Evolutionary conservation across 345 rosid species (phyloP), one percentile per base, ranked within the genome.

Genomic region (Pistacia integerrima): DNA sequence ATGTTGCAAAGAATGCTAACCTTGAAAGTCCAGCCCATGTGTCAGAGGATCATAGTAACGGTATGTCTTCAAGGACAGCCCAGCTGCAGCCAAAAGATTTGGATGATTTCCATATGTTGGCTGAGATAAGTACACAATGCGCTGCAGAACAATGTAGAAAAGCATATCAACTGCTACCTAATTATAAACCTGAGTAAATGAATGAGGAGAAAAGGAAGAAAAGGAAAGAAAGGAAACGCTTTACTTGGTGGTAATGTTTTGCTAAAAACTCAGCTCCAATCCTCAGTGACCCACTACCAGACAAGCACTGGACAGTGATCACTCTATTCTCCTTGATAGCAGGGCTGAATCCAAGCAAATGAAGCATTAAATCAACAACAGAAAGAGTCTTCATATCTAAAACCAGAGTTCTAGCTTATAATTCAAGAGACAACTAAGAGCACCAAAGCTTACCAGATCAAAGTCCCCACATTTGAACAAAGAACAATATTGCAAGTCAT

Each of bases 251-350:
- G 84, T 92, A 84, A 77, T 93, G 98, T 67, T 80, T 88, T 11
- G 92, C 92, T 72, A 93, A 80, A 87, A 95, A 93, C 80, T 95
- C 99, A 82, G 88, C 96, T 78, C 99, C 99, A 71, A 92, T 97
- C 86, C 99, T 90, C 77, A 92, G 69, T 0, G 98, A 93, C 83
- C 99, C 99, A 73, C 97, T 93, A 61, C 97, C 99, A 76, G 99
- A 95, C 83, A 95, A 86, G 82, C 98, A 89, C 79, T 93, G 99
- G 74, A 88, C 92, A 0, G 99, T 93, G 62, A 91, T 82, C 78
- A 92, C 90, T 78, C 99, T 90, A 69, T 83, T 87, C 82, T 90
- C 97, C 72, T 28, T 74, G 48, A 90, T 83, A 14, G 96, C 93
- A 73, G 93, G 91, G 87, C 99, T 95, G 81, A 69, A 67, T 60